Percentiles rank a stretch among this genome's conserved stretches.
These are phyloP conservation scores for Psilocybe subaeruginosa DNA, from an alignment of 768 basidiomycete species.

Conservation along the genomic window DNA sequence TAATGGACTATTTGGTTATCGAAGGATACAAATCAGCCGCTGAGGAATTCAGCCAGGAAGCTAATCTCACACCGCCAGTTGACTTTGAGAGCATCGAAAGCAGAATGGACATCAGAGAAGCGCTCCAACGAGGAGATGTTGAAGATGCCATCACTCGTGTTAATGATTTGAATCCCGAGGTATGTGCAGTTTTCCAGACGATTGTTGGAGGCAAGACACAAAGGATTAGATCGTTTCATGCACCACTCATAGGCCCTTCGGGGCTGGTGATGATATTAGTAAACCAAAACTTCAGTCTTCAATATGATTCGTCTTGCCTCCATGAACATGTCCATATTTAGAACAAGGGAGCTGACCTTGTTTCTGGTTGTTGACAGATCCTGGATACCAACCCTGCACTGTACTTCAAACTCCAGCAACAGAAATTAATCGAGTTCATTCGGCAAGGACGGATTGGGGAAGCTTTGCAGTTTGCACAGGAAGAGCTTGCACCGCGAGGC, in stretches of 20 bases:
- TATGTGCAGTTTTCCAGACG: constrained; percentile 44
- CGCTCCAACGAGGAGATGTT: constrained; percentile 91
- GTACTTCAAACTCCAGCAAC: constrained; percentile 95
- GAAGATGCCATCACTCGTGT: constrained; percentile 95
- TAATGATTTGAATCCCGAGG: constrained; percentile 97
- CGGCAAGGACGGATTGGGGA: constrained; percentile 77
- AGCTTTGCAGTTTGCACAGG: constrained; percentile 90
- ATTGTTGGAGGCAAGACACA: constrained; percentile 19
- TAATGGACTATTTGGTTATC: constrained; percentile 98
- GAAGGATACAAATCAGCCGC: constrained; percentile 98
- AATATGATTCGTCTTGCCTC: constrained; percentile 65
- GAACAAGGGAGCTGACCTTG: constrained; percentile 22
- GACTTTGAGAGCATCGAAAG: constrained; percentile 94
- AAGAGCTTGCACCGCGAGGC: constrained; percentile 91
- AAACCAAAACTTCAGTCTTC: constrained; percentile 94
- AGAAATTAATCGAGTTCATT: constrained; percentile 94
- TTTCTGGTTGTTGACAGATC: constrained; percentile 59
- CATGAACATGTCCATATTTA: constrained; percentile 13
- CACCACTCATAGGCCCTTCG: constrained; percentile 90
- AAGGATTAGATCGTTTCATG: constrained; percentile 95
- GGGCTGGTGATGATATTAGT: constrained; percentile 83
- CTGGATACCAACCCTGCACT: constrained; percentile 92
- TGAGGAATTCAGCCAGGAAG: constrained; percentile 91
- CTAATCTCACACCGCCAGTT: constrained; percentile 72
- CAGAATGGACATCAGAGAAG: constrained; percentile 92